Base-by-base conservation (phyloP, 306 rosid species). In the Chamaecrista fasciculata region DNA sequence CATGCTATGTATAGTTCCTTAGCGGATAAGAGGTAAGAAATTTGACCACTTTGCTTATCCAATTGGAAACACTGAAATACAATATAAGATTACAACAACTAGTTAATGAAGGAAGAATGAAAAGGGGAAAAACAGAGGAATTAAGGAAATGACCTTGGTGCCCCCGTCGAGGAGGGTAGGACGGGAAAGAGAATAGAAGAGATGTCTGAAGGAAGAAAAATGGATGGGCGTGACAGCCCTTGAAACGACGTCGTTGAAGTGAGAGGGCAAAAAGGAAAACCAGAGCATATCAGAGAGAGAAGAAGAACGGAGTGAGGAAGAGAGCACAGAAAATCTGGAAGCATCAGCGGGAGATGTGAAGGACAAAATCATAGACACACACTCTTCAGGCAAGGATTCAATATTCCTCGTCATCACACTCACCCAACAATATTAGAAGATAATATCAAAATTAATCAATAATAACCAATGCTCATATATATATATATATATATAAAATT, bases 261-360 rank as follows among this genome's bases (percentile, higher is more conserved):
- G 86, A 11, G 79, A 40, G 16, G 96, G 93, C 57, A 89, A 63
- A 57, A 89, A 78, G 10, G 26, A 73, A 37, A 58, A 82, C 96
- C 96, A 89, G 11, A 89, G 79, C 0, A 58, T 18, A 72, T 87
- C 89, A 8, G 91, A 83, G 21, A 78, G 67, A 0, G 87, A 79
- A 1, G 79, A 79, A 0, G 86, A 78, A 0, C 69, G 78, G 40
- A 89, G 81, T 10, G 61, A 14, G 11, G 86, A 28, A 2, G 93
- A 85, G 26, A 89, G 78, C 23, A 74, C 11, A 39, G 89, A 78
- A 43, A 71, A 65, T 57, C 59, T 56, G 63, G 86, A 80, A 18
- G 78, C 80, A 9, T 79, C 87, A 0, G 53, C n/a, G 7, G 96
- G 96, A 40, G 87, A 75, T 14, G 89, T 76, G 10, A n/a, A 49